These are phyloP conservation scores for Stagonosporopsis vannaccii DNA, from an alignment of 2,329 filamentous ascomycete genomes.

Conservation along the genomic window DNA sequence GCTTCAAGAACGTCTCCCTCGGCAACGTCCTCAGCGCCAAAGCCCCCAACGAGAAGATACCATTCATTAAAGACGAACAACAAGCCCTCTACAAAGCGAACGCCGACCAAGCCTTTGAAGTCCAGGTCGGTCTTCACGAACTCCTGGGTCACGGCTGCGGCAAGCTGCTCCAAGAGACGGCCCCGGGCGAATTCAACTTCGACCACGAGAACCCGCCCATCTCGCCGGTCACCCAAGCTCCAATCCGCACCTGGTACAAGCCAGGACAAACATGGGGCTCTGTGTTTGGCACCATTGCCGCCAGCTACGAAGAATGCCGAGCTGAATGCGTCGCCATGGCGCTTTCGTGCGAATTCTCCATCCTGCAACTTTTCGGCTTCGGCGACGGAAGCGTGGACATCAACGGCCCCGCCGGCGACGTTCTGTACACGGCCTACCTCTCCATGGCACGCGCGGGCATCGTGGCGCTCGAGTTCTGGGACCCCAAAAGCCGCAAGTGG, in stretches of 20 bases:
- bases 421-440: conserved; percentile 88
- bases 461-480: conserved; percentile 90
- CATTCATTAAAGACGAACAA: conserved; percentile 84
- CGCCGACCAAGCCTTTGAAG: conserved; percentile 88
- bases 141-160: conserved; percentile 89
- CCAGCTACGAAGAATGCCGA: conserved; percentile 91
- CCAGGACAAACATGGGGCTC: conserved; percentile 94
- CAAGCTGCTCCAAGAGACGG: conserved; percentile 90
- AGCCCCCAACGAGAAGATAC: conserved; percentile 88
- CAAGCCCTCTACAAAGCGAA: conserved; percentile 80
- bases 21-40: conserved; percentile 93
- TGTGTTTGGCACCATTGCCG: conserved; percentile 87
- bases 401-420: conserved; percentile 78
- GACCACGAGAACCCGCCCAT: conserved; percentile 81
- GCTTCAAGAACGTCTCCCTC: conserved; percentile 92
- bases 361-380: conserved; percentile 90
- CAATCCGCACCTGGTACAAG: conserved; percentile 88
- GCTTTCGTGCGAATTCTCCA: conserved; percentile 84
- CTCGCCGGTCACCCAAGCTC: conserved; percentile 79
- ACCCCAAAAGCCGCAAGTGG: conserved; percentile 89
- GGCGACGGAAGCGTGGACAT: conserved; percentile 79
- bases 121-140: conserved; percentile 94
- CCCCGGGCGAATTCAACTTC: conserved; percentile 85
- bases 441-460: conserved; percentile 95
- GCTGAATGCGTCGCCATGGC: conserved; percentile 95